Base-by-base conservation (phyloP, 306 rosid genomes). In the Cicer arietinum region DNA sequence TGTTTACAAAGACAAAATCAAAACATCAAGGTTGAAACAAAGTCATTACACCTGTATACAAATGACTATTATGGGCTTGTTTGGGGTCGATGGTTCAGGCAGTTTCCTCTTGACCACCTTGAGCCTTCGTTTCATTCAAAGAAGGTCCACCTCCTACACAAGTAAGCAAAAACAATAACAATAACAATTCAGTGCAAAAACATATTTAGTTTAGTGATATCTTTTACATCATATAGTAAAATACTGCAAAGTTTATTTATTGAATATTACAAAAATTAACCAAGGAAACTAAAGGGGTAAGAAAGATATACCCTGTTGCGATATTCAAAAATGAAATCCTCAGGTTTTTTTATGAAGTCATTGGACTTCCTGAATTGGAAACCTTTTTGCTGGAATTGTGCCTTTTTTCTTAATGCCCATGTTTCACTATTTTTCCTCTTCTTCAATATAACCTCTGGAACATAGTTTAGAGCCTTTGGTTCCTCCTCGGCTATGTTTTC, bases 131-230 rank as follows among this genome's bases (percentile, higher is more conserved):
- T 88, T 91, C 96, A 89, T 74, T 43, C 90, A 87, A 37, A 91
- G 44, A 12, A 93, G 81, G 81, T 93, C 98, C 61, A 88, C 77
- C 86, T 91, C 97, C 98, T 93, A 75, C 63, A 54, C 20, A 71
- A 63, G 75, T 20, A 66, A 44, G 42, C 52, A 67, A 9, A 47
- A 0, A 60, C 16, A 8, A 43, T 10, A 53, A 67, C 54, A 44
- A 47, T 37, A 13, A 41, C 25, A 3, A 11, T 11, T 41, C 7
- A 43, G 3, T 25, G 35, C 35, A 25, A 25, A 67, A 14, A 47
- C 68, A 69, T 25, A 25, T 25, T 25, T 25, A 25, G 4, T 25
- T 25, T 25, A 25, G 35, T 25, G 35, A 25, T 25, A 2, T 25
- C 35, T 25, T 25, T 25, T 25, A 25, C 35, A 25, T 25, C 35